phyloP scores from a whole-genome alignment of 139 green algal species.

The Coelastrella sp. region DNA sequence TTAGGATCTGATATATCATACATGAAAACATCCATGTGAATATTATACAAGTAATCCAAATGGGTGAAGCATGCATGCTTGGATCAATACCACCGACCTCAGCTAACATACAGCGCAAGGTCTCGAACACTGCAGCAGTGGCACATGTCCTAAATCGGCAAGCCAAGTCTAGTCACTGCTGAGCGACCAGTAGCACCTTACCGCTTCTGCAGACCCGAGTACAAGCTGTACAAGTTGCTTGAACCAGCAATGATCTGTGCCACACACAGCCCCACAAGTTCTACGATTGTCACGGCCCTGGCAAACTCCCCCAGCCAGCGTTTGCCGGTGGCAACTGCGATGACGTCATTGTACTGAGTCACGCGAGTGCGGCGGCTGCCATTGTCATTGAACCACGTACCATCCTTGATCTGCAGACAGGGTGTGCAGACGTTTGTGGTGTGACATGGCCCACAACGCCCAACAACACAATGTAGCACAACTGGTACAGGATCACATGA shows the following conservation, averaged over 20 bases:
- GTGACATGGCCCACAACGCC: too few relatives aligned
- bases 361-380: neutral
- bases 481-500: too few relatives aligned
- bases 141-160: too few relatives aligned
- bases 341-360: constrained; percentile 21
- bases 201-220: constrained; percentile 9
- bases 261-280: constrained; percentile 29
- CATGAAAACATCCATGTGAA: too few relatives aligned
- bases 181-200: neutral
- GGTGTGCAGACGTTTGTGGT: neutral
- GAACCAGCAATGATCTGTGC: constrained; percentile 30
- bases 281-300: constrained; percentile 26
- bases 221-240: constrained; percentile 16
- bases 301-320: constrained; percentile 32
- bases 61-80: too few relatives aligned
- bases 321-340: neutral
- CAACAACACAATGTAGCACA: too few relatives aligned
- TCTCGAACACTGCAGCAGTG: too few relatives aligned
- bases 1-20: too few relatives aligned
- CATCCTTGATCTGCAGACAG: constrained; percentile 40
- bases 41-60: too few relatives aligned
- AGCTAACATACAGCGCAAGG: too few relatives aligned
- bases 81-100: too few relatives aligned
- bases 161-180: neutral
- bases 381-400: neutral